phyloP scores from a whole-genome alignment of 441 rosid species.

The Jatropha multifida region DNA sequence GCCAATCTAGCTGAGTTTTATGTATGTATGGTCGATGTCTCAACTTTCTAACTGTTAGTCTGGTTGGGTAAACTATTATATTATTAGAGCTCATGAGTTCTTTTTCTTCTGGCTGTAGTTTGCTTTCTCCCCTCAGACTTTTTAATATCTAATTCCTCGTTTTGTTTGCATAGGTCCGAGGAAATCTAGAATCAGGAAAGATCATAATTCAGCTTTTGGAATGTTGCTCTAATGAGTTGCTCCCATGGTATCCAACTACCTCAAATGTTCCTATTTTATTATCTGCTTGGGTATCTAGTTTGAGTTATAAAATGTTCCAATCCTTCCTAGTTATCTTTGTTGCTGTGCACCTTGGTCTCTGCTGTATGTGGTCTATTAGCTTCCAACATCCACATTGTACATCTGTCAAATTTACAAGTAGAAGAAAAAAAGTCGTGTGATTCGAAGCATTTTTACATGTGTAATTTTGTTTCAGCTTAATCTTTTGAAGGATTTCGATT shows the following conservation, averaged over 20 bases:
- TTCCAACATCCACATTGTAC: not conserved
- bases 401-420: not conserved
- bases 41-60: slow-evolving; percentile 2
- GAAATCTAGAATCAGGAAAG: slow-evolving; percentile 49
- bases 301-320: slow-evolving; percentile 7
- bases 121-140: not conserved
- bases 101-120: not conserved
- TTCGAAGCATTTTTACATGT: not conserved
- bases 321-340: not conserved
- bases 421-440: not conserved
- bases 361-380: not conserved
- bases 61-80: slow-evolving; percentile 10
- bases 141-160: slow-evolving; percentile 3
- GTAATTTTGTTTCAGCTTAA: not conserved
- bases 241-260: slow-evolving; percentile 66
- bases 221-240: slow-evolving; percentile 63
- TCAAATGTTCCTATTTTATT: slow-evolving; percentile 11
- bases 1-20: slow-evolving; percentile 54
- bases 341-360: not conserved
- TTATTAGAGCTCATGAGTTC: slow-evolving; percentile 10
- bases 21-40: slow-evolving; percentile 49
- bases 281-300: not conserved
- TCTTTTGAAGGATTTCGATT: not conserved
- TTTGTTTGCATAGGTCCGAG: slow-evolving; percentile 52
- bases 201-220: slow-evolving; percentile 61